Base-by-base conservation (phyloP, 306 rosid genomes). In the Senna tora region DNA sequence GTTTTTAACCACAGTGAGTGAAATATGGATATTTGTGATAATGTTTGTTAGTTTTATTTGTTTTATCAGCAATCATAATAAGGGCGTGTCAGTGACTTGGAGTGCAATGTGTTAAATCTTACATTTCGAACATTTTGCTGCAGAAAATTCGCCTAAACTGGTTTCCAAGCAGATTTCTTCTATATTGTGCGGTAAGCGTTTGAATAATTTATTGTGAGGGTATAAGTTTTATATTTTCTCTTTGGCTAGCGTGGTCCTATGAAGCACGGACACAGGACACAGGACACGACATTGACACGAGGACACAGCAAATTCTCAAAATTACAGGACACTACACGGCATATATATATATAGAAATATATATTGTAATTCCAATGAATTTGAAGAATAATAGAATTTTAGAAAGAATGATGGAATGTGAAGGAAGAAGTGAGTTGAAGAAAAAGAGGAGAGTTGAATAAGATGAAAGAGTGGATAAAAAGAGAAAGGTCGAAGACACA, bases 151-250 rank as follows among this genome's bases (percentile, higher is more conserved):
- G 77, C 34, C 21, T 72, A 59, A 71, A 20, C 51, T 3, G 20
- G 42, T 52, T 16, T 2, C 82, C 2, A 1, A 5, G 9, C 67
- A 73, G 51, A 80, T 90, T 60, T 64, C 81, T 71, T 54, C 79
- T 8, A 51, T 90, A 74, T 21, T 90, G 74, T 12, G 20, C 57
- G 17, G 96, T 92, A 88, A 47, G 96, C 82, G 79, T 77, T 64
- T 77, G 77, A 84, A 43, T 60, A 56, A 43, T 82, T 77, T 58
- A 53, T 73, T 74, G 60, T 63, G 69, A 60, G 81, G 73, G 62
- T 25, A 25, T 25, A 25, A 52, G 34, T 50, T 36, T 52, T 61
- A n/a, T 30, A 4, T 30, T 65, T 68, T 41, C 14, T 52, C 45
- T 75, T 75, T 4, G 30, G 30, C 30, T 25, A 25, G 30, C 30